Evolutionary conservation across 805 yeast species (phyloP).

Genomic region (Spathaspora arborariae): DNA sequence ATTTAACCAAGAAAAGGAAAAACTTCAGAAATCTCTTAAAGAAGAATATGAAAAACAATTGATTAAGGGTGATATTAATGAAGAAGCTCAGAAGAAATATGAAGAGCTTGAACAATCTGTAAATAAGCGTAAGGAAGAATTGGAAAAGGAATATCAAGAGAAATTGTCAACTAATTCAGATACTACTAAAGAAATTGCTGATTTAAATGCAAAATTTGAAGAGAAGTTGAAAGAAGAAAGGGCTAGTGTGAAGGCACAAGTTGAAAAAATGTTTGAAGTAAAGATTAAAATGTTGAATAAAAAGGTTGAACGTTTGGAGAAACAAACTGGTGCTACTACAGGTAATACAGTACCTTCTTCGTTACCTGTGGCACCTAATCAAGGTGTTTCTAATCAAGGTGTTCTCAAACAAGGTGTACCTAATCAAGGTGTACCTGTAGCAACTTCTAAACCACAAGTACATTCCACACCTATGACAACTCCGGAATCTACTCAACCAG

Average conservation of each 20-base stretch:
- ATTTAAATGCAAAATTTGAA: slow-evolving; percentile 13
- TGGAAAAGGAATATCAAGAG: slow-evolving; percentile 35
- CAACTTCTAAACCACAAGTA: background rate
- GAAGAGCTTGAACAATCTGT: slow-evolving; percentile 15
- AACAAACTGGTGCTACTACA: slow-evolving; percentile 8
- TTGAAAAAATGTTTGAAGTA: slow-evolving; percentile 57
- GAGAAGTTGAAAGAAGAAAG: slow-evolving; percentile 20
- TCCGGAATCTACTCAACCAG: background rate
- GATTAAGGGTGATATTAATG: slow-evolving; percentile 12
- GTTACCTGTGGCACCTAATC: background rate
- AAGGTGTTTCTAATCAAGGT: no score
- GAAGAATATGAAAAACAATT: slow-evolving; percentile 25
- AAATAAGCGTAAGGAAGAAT: slow-evolving; percentile 23
- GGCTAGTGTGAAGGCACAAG: slow-evolving; percentile 44
- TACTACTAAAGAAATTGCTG: slow-evolving; percentile 6
- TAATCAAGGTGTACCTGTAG: no score
- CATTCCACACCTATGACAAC: background rate
- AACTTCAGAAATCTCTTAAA: slow-evolving; percentile 2
- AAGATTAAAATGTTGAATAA: slow-evolving; percentile 52
- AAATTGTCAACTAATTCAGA: slow-evolving; percentile 16
- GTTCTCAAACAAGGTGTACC: no score
- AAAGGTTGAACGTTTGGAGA: slow-evolving; percentile 52
- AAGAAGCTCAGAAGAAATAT: slow-evolving; percentile 20
- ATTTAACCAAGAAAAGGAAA: slow-evolving; percentile 13
- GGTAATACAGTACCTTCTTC: no score